Evolutionary conservation across 345 rosid genomes (phyloP).

Genomic region (Mangifera indica): DNA sequence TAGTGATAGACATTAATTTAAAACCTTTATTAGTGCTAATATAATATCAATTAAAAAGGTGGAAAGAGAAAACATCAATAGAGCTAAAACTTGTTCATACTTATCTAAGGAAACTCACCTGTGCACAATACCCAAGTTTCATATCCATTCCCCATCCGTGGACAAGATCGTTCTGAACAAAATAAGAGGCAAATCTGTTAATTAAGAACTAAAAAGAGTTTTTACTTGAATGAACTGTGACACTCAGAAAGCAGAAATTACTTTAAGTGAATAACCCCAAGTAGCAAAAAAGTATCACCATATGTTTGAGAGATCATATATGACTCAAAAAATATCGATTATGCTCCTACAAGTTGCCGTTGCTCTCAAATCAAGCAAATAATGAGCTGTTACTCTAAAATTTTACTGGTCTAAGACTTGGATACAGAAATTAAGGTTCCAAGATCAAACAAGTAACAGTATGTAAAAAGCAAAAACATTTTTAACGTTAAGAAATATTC

Average conservation of each 20-base stretch:
- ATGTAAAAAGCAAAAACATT: neutral
- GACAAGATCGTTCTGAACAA: constrained; percentile 82
- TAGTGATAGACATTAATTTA: neutral
- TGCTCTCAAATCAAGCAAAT: neutral
- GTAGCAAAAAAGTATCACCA: neutral
- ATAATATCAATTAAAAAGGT: neutral
- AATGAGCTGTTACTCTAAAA: neutral
- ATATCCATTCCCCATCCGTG: constrained; percentile 99
- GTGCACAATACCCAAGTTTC: constrained; percentile 97
- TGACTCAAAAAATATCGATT: no score
- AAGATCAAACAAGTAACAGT: no score
- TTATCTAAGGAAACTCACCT: constrained; percentile 40
- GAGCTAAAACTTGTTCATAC: constrained; percentile 1
- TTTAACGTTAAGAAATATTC: neutral
- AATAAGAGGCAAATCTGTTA: neutral
- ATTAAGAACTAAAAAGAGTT: neutral
- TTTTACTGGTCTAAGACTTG: neutral
- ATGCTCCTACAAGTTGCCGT: neutral
- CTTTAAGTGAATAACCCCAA: neutral
- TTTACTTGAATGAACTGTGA: neutral
- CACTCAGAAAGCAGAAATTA: no score
- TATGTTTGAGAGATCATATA: neutral
- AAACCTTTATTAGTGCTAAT: neutral
- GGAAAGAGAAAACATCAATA: neutral
- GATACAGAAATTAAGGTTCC: neutral